Base-by-base conservation (phyloP, 495 filamentous ascomycete species). In the Neurospora hispaniola region DNA sequence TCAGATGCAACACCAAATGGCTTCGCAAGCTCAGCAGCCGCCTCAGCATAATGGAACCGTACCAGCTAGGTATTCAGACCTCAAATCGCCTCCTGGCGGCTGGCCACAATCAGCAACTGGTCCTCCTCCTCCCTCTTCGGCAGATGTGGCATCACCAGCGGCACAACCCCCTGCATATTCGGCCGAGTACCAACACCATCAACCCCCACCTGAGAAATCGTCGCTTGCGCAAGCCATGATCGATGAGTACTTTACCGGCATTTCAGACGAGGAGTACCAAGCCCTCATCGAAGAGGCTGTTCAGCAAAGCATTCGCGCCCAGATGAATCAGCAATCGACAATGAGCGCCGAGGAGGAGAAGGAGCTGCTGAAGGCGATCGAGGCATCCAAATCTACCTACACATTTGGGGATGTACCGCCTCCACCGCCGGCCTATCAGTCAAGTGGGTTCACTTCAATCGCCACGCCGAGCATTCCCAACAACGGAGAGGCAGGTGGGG, bases 241-340 rank as follows among this genome's bases (percentile, higher is more conserved):
- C 1, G 73, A 78, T 2, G 79, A 81, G 4, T 80, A 83, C 16
- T 72, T 76, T 70, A 75, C 71, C 20, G 75, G 78, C 48, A 82
- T 86, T 62, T 81, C 83, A 9, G 86, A 86, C 69, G 85, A 85
- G 71, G 86, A 87, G 71, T 86, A 86, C 69, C 85, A 88, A 74
- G 80, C 81, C 1, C 78, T 89, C 27, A 81, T 92, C 7, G 88
- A 90, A 76, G 83, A 89, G 75, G 89, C 87, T 14, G 83, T 91
- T 27, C 81, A 83, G 72, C 76, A 83, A 46, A 90, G 88, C 73
- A 74, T 91, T 18, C 18, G 69, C 70, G 31, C 76, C 78, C n/a
- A 75, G 62, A 23, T 79, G 76, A 48, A 79, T 79, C 70, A 82
- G 74, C 75, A 41, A 76, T 79, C 42, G 75, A 77, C 66, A 70